Conservation (phyloP, 495 filamentous ascomycete species). For the Penicillium angulare region DNA sequence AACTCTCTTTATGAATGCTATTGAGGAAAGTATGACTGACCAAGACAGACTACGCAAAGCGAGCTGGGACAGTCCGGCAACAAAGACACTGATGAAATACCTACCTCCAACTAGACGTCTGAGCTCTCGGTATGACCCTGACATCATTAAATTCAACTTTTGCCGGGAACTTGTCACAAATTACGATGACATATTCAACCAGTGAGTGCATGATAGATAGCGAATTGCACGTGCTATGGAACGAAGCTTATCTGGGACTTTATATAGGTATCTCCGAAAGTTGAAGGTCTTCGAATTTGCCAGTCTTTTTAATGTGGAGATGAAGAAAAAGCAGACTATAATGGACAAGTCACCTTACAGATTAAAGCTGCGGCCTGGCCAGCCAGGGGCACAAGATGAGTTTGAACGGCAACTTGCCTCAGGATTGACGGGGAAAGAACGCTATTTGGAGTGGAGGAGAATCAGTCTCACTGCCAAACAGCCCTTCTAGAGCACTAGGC, state of each 20-base stretch:
- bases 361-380: constrained; percentile 27
- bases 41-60: neutral
- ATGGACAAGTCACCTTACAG: constrained; percentile 38
- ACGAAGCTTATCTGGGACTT: too few relatives aligned
- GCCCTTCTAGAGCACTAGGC: too few relatives aligned
- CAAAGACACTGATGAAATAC: neutral
- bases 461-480: too few relatives aligned
- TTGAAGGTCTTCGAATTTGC: neutral
- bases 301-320: constrained; percentile 1
- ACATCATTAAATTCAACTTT: neutral
- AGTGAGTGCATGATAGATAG: too few relatives aligned
- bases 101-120: neutral
- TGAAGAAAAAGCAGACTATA: constrained; percentile 36
- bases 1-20: neutral
- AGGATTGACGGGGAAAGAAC: constrained; percentile 19
- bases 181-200: neutral
- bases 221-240: too few relatives aligned
- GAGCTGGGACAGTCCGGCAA: neutral
- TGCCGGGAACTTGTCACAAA: neutral
- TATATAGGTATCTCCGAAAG: too few relatives aligned
- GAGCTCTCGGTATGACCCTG: neutral
- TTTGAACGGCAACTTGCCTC: constrained; percentile 15
- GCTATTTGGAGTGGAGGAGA: constrained; percentile 40
- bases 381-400: constrained; percentile 34
- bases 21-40: neutral